phyloP scores from a whole-genome alignment of 768 basidiomycete genomes.

The Steccherinum ochraceum region DNA sequence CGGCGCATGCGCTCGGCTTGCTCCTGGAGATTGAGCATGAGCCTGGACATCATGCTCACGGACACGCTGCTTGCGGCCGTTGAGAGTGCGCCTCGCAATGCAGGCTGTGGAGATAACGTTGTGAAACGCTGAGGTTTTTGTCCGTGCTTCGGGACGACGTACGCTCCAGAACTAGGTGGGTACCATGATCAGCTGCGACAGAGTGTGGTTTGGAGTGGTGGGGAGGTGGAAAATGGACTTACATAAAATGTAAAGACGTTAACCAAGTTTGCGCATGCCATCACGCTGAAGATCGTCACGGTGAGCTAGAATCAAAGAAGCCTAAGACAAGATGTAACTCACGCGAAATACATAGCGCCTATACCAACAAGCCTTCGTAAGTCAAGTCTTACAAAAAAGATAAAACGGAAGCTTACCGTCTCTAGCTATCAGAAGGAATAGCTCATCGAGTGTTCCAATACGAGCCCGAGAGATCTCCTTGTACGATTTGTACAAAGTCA shows the following conservation, averaged over 20 bases:
- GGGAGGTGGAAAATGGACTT: constrained; percentile 5
- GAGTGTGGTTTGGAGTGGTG: neutral
- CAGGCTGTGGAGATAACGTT: constrained; percentile 26
- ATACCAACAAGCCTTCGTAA: neutral
- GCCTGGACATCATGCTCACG: constrained; percentile 10
- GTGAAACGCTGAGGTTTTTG: neutral
- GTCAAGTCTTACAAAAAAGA: no score
- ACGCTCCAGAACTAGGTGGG: neutral
- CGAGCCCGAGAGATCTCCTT: constrained; percentile 22
- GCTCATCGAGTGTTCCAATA: constrained; percentile 21
- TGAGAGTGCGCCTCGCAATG: constrained; percentile 40
- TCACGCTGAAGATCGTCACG: constrained; percentile 30
- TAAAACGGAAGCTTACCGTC: constrained; percentile 39
- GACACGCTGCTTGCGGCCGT: constrained; percentile 36
- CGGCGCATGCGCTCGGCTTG: constrained; percentile 1
- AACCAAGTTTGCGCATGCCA: constrained; percentile 44
- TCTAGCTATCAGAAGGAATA: constrained; percentile 38
- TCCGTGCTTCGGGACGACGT: neutral
- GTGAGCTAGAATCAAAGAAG: neutral
- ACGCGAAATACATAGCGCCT: constrained; percentile 57
- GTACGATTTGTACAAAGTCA: constrained; percentile 43
- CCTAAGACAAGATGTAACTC: constrained; percentile 21
- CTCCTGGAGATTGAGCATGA: constrained; percentile 9
- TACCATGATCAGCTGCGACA: neutral
- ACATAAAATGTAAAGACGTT: constrained; percentile 40